Evolutionary conservation across 2,329 filamentous ascomycete species (phyloP).

Genomic region (Chrysoporthe austroafricana): DNA sequence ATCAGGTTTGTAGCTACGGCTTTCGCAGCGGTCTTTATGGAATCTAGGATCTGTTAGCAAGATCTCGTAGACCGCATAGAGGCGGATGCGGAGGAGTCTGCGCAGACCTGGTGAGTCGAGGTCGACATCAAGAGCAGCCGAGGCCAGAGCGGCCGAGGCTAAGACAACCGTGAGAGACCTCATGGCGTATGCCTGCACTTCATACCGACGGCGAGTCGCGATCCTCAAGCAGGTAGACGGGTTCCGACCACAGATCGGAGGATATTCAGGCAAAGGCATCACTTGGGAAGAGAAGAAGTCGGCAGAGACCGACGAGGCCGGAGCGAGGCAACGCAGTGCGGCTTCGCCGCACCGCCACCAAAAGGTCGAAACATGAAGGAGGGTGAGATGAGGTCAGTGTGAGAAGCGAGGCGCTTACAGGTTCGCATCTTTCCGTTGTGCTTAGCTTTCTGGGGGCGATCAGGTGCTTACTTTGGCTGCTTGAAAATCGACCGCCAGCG

Average conservation of each 20-base stretch:
- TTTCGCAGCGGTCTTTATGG: slow-evolving; percentile 43
- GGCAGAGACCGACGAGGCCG: background rate
- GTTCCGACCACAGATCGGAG: too few species aligned
- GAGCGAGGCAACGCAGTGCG: background rate
- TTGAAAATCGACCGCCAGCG: background rate
- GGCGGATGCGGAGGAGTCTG: background rate
- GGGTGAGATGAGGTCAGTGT: background rate
- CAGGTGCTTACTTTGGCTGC: background rate
- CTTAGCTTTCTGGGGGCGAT: background rate
- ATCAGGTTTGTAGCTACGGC: slow-evolving; percentile 49
- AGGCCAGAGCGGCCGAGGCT: slow-evolving; percentile 14
- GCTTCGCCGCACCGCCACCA: background rate
- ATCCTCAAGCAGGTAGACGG: background rate
- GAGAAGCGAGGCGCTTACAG: background rate
- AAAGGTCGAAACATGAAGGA: background rate
- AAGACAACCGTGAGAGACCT: slow-evolving; percentile 12
- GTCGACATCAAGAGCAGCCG: slow-evolving; percentile 25
- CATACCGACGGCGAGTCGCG: background rate
- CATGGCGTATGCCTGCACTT: slow-evolving; percentile 8
- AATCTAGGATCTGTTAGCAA: slow-evolving; percentile 20
- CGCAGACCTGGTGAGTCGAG: slow-evolving; percentile 28
- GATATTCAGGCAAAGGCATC: background rate
- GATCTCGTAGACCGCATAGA: too few species aligned
- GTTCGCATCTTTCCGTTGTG: background rate
- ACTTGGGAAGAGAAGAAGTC: background rate